Base-by-base conservation (phyloP, 192 early-diverging fungal genomes). In the Backusella tarrabulga region DNA sequence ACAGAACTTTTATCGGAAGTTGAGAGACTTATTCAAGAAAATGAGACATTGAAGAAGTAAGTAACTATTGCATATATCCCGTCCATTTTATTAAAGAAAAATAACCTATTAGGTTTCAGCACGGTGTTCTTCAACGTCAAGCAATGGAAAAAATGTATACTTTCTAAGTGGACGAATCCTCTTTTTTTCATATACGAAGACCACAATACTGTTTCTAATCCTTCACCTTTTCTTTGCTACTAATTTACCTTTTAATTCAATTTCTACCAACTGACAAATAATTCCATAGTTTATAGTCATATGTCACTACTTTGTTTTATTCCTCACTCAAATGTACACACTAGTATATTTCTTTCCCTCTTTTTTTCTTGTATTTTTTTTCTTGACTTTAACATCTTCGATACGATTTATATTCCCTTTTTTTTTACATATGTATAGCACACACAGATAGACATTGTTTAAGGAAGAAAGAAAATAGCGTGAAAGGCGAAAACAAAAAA, bases 101-200 rank as follows among this genome's bases (percentile, higher is more conserved):
- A 67, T 14, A 40, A 67, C 7, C 19, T n/a, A 50, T 44, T 68
- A 83, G 78, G 40, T 83, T 83, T 40, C 81, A 83, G 38, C 78
- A 83, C 63, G 72, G 75, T 32, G 75, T 83, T 29, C 52, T 83
- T n/a, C 81, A 83, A 42, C 34, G 78, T 54, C 81, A 83, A 71
- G 81, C 81, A 34, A 79, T 83, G 78, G 81, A 83, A 82, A 82
- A 82, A 50, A 83, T 79, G 74, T 83, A 83, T 66, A 78, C 68
- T 70, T 82, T 82, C 67, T 77, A 63, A 77, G 12, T 36, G 5
- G 26, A 56, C 34, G 9, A 36, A 6, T 35, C 9, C 44, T 35
- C 7, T 44, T n/a, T 21, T 21, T 50, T 34, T 19, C 32, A 50
- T 23, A 8, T 34, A 15, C 34, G 19, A 68, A 35, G 32, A 32